Percentiles rank a stretch among this genome's conserved stretches.
Conservation (phyloP, 768 basidiomycete species). For the Chalciporus pseudorubinellus region DNA sequence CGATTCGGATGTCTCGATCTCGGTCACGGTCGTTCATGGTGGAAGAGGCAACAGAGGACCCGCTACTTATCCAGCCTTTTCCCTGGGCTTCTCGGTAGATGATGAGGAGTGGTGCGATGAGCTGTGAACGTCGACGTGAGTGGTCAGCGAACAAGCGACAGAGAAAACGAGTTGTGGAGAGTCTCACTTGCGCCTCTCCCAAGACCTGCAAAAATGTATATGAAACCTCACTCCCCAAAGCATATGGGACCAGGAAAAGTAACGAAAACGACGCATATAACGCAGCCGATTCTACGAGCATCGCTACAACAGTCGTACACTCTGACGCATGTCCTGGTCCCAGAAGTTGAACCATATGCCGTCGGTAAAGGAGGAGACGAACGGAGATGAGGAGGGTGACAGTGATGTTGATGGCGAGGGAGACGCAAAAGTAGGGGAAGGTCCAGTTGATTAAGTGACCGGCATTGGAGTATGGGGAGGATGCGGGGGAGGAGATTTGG, state of each 20-base stretch:
- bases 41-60: constrained; percentile 3
- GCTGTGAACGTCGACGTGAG: constrained; percentile 15
- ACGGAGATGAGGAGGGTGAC: constrained; percentile 24
- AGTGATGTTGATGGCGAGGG: constrained; percentile 26
- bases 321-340: constrained; percentile 24
- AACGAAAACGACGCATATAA: constrained; percentile 29
- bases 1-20: constrained; percentile 11
- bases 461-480: constrained; percentile 24
- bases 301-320: constrained; percentile 25
- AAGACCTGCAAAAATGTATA: constrained; percentile 36
- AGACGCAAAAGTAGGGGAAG: constrained; percentile 25
- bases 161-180: neutral
- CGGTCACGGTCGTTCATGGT: neutral
- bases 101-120: constrained; percentile 39
- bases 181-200: constrained; percentile 33
- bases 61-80: constrained; percentile 33
- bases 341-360: constrained; percentile 12
- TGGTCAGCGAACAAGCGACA: too few species aligned
- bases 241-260: constrained; percentile 29
- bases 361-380: constrained; percentile 28
- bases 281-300: constrained; percentile 29
- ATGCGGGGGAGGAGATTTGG: constrained; percentile 26
- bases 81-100: constrained; percentile 39
- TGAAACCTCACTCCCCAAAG: constrained; percentile 18
- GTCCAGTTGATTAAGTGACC: constrained; percentile 23